Evolutionary conservation across 495 filamentous ascomycete species (phyloP).

Genomic region (Achaetomiella virescens): DNA sequence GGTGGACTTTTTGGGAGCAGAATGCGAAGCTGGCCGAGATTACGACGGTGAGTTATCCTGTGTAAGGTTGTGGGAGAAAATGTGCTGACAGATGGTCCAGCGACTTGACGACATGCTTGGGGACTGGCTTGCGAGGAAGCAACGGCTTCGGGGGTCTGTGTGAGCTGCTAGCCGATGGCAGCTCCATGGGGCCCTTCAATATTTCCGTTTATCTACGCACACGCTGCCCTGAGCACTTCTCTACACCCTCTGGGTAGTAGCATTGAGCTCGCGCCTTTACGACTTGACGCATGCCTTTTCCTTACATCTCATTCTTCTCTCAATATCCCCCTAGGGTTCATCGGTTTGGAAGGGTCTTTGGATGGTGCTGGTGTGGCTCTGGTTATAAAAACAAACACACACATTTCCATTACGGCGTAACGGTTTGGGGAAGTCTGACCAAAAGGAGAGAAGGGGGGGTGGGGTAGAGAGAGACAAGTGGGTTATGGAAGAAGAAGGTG

Average conservation of each 20-base stretch:
- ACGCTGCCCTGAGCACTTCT: neutral
- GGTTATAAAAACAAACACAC: neutral
- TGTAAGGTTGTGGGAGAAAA: no score
- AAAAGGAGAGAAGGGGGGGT: neutral
- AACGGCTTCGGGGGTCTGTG: conserved; percentile 41
- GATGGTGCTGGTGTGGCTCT: neutral
- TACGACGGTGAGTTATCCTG: conserved; percentile 49
- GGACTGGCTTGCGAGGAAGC: conserved; percentile 68
- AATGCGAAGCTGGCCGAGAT: conserved; percentile 76
- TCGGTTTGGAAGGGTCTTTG: neutral
- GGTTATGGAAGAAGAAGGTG: no score
- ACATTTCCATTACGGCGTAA: neutral
- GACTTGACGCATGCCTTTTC: conserved; percentile 4
- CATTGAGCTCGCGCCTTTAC: neutral
- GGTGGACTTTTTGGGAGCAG: conserved; percentile 77
- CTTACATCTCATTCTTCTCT: neutral
- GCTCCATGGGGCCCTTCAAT: neutral
- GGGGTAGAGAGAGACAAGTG: no score
- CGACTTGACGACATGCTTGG: conserved; percentile 81
- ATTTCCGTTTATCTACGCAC: neutral
- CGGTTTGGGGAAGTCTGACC: neutral
- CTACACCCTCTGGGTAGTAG: neutral
- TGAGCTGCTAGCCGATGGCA: conserved; percentile 14
- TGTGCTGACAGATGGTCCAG: conserved; percentile 30
- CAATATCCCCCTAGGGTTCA: neutral